A percentile compares a stretch with the other conserved stretches of the same genome.
Conservation (phyloP, 169 alveolate genomes). For the Eimeria falciformis region DNA sequence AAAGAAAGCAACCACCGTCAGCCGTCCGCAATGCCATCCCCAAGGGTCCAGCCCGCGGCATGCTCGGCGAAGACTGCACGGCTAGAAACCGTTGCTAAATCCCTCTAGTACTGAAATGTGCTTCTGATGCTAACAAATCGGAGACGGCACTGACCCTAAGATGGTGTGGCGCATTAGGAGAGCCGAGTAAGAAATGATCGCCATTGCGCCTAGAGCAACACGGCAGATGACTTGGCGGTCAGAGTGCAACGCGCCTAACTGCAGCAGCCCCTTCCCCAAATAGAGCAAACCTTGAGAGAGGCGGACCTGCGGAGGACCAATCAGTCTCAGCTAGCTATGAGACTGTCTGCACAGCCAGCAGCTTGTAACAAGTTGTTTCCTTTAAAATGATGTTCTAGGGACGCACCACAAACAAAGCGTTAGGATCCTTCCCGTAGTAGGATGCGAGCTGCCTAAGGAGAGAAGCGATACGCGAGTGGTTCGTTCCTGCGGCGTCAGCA, state of each 20-base stretch:
- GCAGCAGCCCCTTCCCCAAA: slow-evolving; percentile 98
- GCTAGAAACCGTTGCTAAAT: too few species aligned
- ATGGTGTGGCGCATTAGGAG: slow-evolving; percentile 91
- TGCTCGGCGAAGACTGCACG: too few species aligned
- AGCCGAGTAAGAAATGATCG: slow-evolving; percentile 92
- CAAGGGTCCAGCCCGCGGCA: too few species aligned
- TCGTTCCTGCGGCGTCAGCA: slow-evolving; percentile 90
- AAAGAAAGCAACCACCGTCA: background rate
- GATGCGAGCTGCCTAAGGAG: slow-evolving; percentile 96
- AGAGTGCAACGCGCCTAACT: slow-evolving; percentile 97
- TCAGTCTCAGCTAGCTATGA: background rate
- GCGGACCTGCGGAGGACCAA: slow-evolving; percentile 58
- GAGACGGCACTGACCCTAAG: slow-evolving; percentile 85
- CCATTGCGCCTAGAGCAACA: slow-evolving; percentile 96
- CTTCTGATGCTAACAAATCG: too few species aligned
- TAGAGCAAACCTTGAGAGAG: slow-evolving; percentile 89
- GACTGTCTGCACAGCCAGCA: background rate
- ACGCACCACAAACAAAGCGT: slow-evolving; percentile 96
- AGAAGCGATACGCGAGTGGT: slow-evolving; percentile 97
- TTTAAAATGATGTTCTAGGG: slow-evolving; percentile 77
- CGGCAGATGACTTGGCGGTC: slow-evolving; percentile 95
- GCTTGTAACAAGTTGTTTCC: background rate
- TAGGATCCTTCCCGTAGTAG: slow-evolving; percentile 94
- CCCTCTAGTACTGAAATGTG: too few species aligned
- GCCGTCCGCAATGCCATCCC: background rate